phyloP scores from a whole-genome alignment of 1,139 yeast species.

The Candida sojae region DNA sequence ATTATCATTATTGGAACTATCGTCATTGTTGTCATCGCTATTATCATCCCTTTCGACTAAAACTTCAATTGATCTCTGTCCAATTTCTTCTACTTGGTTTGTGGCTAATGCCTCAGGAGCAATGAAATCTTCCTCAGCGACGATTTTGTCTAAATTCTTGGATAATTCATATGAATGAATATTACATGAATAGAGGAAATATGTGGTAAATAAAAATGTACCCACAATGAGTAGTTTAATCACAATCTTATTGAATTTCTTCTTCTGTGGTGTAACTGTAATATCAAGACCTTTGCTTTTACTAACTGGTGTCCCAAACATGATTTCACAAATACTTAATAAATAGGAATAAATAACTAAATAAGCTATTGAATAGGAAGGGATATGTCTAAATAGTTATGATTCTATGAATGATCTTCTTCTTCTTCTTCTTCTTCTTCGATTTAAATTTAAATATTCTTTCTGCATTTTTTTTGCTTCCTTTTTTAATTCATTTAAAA shows the following conservation, averaged over 20 bases:
- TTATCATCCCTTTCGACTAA: background rate
- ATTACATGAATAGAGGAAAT: background rate
- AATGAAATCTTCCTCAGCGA: background rate
- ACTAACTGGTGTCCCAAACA: conserved; percentile 5
- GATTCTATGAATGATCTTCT: background rate
- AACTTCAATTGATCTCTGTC: conserved; percentile 1
- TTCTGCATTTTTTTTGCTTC: background rate
- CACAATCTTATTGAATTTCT: background rate
- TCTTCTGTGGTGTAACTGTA: background rate
- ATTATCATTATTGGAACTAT: background rate
- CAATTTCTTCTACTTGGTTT: background rate
- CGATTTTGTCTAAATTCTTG: background rate
- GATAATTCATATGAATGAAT: background rate
- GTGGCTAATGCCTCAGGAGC: background rate
- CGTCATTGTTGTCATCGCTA: background rate
- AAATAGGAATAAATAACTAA: background rate
- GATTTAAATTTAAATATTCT: background rate
- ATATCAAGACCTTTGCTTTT: conserved; percentile 5
- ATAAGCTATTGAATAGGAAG: background rate
- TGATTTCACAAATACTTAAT: background rate
- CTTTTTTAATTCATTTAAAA: background rate
- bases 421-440: too few relatives aligned
- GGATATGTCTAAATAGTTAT: background rate
- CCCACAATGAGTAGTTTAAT: background rate
- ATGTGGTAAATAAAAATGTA: background rate